These are phyloP conservation scores for Leccinellum luteum DNA, from an alignment of 768 basidiomycete genomes.

Conservation along the genomic window DNA sequence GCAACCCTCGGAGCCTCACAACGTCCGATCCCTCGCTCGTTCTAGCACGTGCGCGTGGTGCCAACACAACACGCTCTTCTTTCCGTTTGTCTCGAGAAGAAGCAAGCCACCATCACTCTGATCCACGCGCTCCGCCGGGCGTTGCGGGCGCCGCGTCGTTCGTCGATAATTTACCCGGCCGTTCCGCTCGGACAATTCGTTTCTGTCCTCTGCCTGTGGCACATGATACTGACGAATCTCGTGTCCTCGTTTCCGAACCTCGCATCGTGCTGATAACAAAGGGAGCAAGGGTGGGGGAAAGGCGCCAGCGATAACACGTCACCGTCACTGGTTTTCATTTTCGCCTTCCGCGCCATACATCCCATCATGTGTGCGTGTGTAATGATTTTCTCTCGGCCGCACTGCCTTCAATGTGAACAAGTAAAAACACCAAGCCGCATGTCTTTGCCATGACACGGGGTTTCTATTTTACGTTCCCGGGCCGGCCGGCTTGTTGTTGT, in stretches of 20 bases:
- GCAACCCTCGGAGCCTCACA: slow-evolving; percentile 21
- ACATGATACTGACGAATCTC: background rate
- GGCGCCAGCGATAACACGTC: slow-evolving; percentile 10
- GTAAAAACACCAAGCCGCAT: background rate
- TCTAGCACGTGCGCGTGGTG: background rate
- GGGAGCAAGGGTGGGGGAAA: background rate
- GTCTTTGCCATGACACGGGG: background rate
- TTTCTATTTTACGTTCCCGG: background rate
- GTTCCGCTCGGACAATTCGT: background rate
- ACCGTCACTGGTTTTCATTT: background rate
- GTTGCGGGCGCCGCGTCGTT: background rate
- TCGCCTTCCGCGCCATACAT: background rate
- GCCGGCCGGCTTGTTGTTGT: background rate
- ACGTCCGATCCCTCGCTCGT: slow-evolving; percentile 12
- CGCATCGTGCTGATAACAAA: background rate
- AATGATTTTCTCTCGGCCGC: slow-evolving; percentile 16
- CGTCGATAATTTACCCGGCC: background rate
- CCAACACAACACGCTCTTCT: background rate
- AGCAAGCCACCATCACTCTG: background rate
- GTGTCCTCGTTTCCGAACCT: background rate
- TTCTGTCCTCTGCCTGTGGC: background rate
- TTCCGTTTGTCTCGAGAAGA: slow-evolving; percentile 8
- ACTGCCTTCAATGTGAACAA: background rate
- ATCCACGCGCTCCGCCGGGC: background rate
- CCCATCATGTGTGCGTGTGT: background rate